A percentile compares a stretch with the other conserved stretches of the same genome.
These are phyloP conservation scores for Phytophthora agathidicida DNA, from an alignment of 352 stramenopile species.

Conservation along the genomic window DNA sequence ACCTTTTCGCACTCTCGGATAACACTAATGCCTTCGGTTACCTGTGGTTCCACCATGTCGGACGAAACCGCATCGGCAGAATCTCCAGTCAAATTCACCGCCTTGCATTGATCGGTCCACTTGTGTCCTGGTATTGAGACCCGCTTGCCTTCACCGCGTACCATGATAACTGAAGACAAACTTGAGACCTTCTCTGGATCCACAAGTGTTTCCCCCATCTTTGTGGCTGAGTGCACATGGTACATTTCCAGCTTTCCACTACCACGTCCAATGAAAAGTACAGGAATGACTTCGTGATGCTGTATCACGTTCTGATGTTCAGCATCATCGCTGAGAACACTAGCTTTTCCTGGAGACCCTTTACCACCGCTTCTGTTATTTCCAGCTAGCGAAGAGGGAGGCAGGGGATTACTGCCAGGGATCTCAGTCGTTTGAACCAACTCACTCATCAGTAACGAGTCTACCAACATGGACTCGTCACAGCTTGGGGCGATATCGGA, in stretches of 20 bases:
- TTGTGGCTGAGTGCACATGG: slow-evolving; percentile 67
- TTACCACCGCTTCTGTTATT: slow-evolving; percentile 14
- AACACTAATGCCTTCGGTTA: too few relatives aligned
- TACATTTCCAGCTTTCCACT: slow-evolving; percentile 79
- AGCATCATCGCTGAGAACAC: background rate
- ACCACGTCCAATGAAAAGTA: slow-evolving; percentile 74
- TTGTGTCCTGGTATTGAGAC: slow-evolving; percentile 48
- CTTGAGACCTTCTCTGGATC: slow-evolving; percentile 44
- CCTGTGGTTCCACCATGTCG: slow-evolving; percentile 14
- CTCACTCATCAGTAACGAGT: slow-evolving; percentile 70
- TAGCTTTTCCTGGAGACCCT: slow-evolving; percentile 11
- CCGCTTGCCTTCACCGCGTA: slow-evolving; percentile 50
- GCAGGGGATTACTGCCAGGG: slow-evolving; percentile 27
- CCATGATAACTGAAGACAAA: slow-evolving; percentile 71
- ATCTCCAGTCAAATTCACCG: background rate
- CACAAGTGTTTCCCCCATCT: slow-evolving; percentile 68
- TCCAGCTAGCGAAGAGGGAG: slow-evolving; percentile 2
- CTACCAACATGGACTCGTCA: slow-evolving; percentile 59
- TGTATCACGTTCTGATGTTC: slow-evolving; percentile 33
- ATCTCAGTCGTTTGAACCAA: slow-evolving; percentile 71
- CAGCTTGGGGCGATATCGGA: slow-evolving; percentile 46
- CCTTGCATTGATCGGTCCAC: slow-evolving; percentile 34
- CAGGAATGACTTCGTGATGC: slow-evolving; percentile 58
- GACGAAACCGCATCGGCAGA: slow-evolving; percentile 7
- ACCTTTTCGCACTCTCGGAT: slow-evolving; percentile 59